Evolutionary conservation across 2,329 filamentous ascomycete genomes (phyloP).

Genomic region (Elsinoe fawcettii): DNA sequence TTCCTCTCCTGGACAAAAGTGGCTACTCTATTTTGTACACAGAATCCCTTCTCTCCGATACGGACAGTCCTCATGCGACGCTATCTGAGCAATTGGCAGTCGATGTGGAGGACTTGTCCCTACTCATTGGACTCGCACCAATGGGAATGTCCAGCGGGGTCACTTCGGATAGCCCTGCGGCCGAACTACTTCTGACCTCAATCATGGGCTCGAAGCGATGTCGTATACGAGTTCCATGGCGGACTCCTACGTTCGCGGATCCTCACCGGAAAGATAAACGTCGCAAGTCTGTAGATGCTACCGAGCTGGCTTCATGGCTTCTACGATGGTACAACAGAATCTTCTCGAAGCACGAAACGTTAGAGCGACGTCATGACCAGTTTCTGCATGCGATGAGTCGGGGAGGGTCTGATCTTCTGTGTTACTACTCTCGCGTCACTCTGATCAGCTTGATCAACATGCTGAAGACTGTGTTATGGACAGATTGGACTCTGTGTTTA

Average conservation of each 20-base stretch:
- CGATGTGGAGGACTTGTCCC: slow-evolving; percentile 39
- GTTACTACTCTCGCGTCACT: slow-evolving; percentile 24
- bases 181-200: background rate
- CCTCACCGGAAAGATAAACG: background rate
- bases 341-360: slow-evolving; percentile 36
- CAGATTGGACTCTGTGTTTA: slow-evolving; percentile 21
- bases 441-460: slow-evolving; percentile 24
- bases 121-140: slow-evolving; percentile 45
- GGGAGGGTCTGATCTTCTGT: slow-evolving; percentile 5
- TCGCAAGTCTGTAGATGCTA: slow-evolving; percentile 22
- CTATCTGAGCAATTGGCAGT: slow-evolving; percentile 41
- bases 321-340: slow-evolving; percentile 40
- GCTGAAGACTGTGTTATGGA: slow-evolving; percentile 21
- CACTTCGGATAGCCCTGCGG: background rate
- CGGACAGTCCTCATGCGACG: slow-evolving; percentile 19
- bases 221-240: slow-evolving; percentile 19
- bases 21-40: slow-evolving; percentile 44
- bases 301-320: slow-evolving; percentile 35
- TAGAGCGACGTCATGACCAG: slow-evolving; percentile 15
- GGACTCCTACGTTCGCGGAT: slow-evolving; percentile 9
- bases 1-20: slow-evolving; percentile 40
- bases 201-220: slow-evolving; percentile 9
- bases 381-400: background rate
- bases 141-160: slow-evolving; percentile 34
- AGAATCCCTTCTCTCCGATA: slow-evolving; percentile 36